A percentile compares a stretch with the other conserved stretches of the same genome.
phyloP scores from a whole-genome alignment of 1,284 basidiomycete species.

The Microbotryomycetes sp. region DNA sequence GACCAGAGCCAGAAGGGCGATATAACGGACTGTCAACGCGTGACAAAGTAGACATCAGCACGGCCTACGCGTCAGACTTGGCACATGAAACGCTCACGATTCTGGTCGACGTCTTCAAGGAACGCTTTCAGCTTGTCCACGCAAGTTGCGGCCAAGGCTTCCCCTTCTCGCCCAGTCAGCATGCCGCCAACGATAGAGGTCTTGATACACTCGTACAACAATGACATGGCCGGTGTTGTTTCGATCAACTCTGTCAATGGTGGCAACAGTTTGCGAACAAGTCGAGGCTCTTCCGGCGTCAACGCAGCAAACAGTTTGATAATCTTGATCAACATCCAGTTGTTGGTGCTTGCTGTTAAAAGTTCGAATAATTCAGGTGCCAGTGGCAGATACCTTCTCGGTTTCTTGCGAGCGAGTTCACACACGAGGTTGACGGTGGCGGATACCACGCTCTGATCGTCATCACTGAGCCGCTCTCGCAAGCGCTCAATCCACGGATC shows the following conservation, averaged over 20 bases:
- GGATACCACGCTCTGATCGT: constrained; percentile 78
- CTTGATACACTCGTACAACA: constrained; percentile 96
- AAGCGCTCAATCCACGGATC: constrained; percentile 58
- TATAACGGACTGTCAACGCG: constrained; percentile 73
- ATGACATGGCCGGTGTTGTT: constrained; percentile 88
- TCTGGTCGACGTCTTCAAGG: constrained; percentile 88
- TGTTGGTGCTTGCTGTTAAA: constrained; percentile 90
- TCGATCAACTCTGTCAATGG: constrained; percentile 92
- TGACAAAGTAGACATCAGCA: neutral
- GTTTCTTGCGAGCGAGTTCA: constrained; percentile 76
- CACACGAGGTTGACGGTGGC: constrained; percentile 91
- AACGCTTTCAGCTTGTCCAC: constrained; percentile 91
- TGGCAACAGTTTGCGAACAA: constrained; percentile 87
- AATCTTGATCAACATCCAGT: constrained; percentile 99
- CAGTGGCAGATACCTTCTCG: constrained; percentile 68
- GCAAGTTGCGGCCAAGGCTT: constrained; percentile 76
- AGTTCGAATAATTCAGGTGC: constrained; percentile 92
- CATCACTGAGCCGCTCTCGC: constrained; percentile 77
- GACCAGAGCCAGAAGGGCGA: constrained; percentile 86
- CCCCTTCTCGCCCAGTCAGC: constrained; percentile 66
- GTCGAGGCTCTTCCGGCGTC: constrained; percentile 82
- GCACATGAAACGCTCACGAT: constrained; percentile 56
- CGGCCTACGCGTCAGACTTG: neutral
- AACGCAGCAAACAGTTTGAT: constrained; percentile 91
- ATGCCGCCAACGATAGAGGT: constrained; percentile 97